Conservation (phyloP, 306 rosid genomes). For the Glycine latifolia region DNA sequence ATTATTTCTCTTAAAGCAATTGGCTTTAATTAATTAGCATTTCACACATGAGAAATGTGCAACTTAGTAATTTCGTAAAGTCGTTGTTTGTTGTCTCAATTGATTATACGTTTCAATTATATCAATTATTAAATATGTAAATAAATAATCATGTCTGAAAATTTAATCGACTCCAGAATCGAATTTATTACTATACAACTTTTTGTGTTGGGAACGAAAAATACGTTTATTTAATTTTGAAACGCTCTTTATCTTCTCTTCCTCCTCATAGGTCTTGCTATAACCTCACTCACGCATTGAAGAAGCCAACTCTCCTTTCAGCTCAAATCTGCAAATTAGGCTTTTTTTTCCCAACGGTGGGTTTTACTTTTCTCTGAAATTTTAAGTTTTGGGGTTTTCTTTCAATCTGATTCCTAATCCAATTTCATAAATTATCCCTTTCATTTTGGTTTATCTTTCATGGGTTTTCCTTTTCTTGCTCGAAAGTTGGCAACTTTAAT, state of each 20-base stretch:
- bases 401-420: neutral
- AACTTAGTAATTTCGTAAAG: neutral
- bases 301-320: neutral
- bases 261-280: neutral
- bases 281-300: neutral
- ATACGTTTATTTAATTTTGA: neutral
- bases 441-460: neutral
- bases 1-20: too few species aligned
- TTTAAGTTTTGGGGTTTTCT: too few species aligned
- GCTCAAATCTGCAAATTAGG: constrained; percentile 33
- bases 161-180: neutral
- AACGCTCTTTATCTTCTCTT: constrained; percentile 5
- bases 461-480: constrained; percentile 31
- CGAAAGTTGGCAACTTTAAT: constrained; percentile 8
- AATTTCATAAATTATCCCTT: neutral
- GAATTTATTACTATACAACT: too few species aligned
- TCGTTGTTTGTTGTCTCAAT: neutral
- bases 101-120: neutral
- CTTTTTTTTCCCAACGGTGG: neutral
- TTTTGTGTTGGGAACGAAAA: neutral
- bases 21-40: too few species aligned
- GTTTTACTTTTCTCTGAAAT: neutral
- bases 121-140: neutral
- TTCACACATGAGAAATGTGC: neutral
- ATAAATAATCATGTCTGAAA: constrained; percentile 4